Evolutionary conservation across 352 stramenopile species (phyloP).

Genomic region (Phytophthora ohioensis): DNA sequence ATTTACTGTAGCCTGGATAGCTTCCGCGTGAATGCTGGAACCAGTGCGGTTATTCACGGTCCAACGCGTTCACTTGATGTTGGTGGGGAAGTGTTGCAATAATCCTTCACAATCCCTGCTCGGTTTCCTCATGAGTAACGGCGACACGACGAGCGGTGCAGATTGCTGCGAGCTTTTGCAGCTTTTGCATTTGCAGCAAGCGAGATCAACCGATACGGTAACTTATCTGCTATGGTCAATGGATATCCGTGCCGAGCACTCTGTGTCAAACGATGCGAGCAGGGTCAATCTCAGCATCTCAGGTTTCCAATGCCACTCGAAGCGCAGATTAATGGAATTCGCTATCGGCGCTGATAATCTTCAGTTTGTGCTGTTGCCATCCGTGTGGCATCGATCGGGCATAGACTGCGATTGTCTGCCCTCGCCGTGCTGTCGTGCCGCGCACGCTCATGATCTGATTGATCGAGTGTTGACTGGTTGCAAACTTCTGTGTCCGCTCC

Average conservation of each 20-base stretch:
- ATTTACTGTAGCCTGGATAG: background rate
- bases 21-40: too few relatives aligned
- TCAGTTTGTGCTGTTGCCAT: slow-evolving; percentile 10
- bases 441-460: slow-evolving; percentile 29
- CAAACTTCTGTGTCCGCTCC: background rate
- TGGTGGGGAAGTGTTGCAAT: too few relatives aligned
- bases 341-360: slow-evolving; percentile 2
- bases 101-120: slow-evolving; percentile 12
- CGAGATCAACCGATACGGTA: background rate
- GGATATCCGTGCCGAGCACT: background rate
- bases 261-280: slow-evolving; percentile 16
- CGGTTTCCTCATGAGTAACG: slow-evolving; percentile 11
- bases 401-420: slow-evolving; percentile 22
- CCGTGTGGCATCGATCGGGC: slow-evolving; percentile 16
- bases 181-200: background rate
- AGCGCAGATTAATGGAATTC: background rate
- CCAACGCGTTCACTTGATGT: too few relatives aligned
- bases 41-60: too few relatives aligned
- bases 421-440: slow-evolving; percentile 26
- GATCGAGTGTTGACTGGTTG: slow-evolving; percentile 29
- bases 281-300: slow-evolving; percentile 9
- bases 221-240: background rate
- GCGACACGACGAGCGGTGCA: background rate
- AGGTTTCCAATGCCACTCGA: background rate
- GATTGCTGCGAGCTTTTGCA: too few relatives aligned